Conservation (phyloP, 805 yeast species). For the Kurtzmaniella fragi region DNA sequence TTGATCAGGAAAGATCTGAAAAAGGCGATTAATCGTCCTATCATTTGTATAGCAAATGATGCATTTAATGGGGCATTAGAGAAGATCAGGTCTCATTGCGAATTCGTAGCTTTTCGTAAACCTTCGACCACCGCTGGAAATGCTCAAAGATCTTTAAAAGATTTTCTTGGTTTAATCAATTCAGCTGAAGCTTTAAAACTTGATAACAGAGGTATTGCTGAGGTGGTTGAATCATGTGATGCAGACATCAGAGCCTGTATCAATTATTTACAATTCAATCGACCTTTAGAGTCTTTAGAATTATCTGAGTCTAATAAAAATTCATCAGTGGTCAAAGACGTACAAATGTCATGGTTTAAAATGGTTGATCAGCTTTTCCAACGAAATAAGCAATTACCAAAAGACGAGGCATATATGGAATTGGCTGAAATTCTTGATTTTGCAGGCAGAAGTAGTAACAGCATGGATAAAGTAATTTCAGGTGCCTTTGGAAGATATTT, state of each 20-base stretch:
- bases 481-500: constrained; percentile 72
- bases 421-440: constrained; percentile 36
- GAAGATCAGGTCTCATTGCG: constrained; percentile 66
- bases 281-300: constrained; percentile 5
- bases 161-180: constrained; percentile 44
- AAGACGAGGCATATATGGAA: constrained; percentile 39
- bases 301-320: constrained; percentile 2
- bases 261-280: constrained; percentile 70
- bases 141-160: constrained; percentile 33
- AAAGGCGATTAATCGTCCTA: constrained; percentile 69
- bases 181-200: constrained; percentile 47
- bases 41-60: constrained; percentile 89
- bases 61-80: constrained; percentile 51
- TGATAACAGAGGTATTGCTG: constrained; percentile 50
- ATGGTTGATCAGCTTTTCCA: constrained; percentile 59
- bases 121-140: constrained; percentile 40
- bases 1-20: constrained; percentile 53
- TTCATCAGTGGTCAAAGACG: constrained; percentile 46
- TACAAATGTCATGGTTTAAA: constrained; percentile 60
- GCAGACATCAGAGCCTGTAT: constrained; percentile 85
- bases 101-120: constrained; percentile 60
- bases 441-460: constrained; percentile 25
- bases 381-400: constrained; percentile 41
- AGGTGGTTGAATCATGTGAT: constrained; percentile 64
- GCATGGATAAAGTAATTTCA: constrained; percentile 59